phyloP scores from a whole-genome alignment of 176 grass and related monocot species.

The Canna indica region DNA sequence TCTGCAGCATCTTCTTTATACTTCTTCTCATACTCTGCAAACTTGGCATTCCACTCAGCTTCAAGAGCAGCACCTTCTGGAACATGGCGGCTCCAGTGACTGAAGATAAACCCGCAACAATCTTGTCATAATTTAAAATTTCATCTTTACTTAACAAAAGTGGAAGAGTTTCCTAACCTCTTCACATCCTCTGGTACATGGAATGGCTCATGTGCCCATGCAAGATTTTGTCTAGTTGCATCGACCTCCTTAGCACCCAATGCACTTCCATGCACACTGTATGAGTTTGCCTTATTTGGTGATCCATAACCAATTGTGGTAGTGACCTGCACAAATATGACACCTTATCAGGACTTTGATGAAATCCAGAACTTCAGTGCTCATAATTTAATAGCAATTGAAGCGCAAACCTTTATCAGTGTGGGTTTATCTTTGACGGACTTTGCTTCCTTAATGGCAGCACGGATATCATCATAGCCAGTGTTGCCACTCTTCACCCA shows the following conservation, averaged over 20 bases:
- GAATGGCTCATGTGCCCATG: conserved; percentile 89
- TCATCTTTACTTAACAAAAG: conserved; percentile 5
- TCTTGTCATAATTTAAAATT: not conserved
- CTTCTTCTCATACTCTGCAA: conserved; percentile 83
- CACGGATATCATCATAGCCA: conserved; percentile 87
- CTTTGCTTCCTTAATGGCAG: conserved; percentile 89
- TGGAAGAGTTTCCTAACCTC: conserved; percentile 44
- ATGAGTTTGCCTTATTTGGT: conserved; percentile 94
- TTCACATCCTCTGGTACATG: conserved; percentile 91
- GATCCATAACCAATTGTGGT: conserved; percentile 98
- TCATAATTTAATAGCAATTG: not conserved
- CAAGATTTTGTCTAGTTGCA: conserved; percentile 76
- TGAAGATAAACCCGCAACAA: conserved; percentile 23
- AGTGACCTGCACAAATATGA: conserved; percentile 49
- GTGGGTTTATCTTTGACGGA: conserved; percentile 86
- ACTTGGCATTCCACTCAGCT: conserved; percentile 80
- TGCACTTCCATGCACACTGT: conserved; percentile 92
- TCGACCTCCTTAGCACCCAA: conserved; percentile 85
- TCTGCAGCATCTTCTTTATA: conserved; percentile 72
- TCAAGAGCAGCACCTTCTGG: conserved; percentile 55
- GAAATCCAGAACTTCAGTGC: not conserved
- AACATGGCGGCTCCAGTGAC: conserved; percentile 88
- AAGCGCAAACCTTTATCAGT: conserved; percentile 63
- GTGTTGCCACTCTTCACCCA: conserved; percentile 97
- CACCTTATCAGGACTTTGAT: conserved; percentile 1